Base-by-base conservation (phyloP, 495 filamentous ascomycete genomes). In the Glutinoglossum americanum region DNA sequence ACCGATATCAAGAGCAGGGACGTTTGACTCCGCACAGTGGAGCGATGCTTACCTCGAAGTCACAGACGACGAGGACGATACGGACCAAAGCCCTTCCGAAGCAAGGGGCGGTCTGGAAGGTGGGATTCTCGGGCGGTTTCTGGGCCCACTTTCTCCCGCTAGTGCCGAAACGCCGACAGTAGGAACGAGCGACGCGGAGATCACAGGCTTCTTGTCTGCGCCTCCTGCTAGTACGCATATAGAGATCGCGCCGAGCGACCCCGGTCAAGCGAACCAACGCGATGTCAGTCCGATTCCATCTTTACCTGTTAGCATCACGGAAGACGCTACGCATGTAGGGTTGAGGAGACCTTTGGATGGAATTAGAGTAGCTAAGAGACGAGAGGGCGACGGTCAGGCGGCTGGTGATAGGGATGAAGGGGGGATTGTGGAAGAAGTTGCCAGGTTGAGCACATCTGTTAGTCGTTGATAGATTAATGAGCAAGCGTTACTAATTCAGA, bases 31-130 rank as follows among this genome's bases (percentile, higher is more conserved):
- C n/a, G 54, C 51, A 17, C 48, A 39, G 23, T 59, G 57, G 57
- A 57, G 49, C 27, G 57, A 59, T 11, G 15, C 47, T 6, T 47
- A 59, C 23, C 57, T 53, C 19, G 57, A 59, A 3, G 23, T 19
- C 15, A 59, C 55, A 5, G 49, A 57, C 21, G 57, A 59, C 41
- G 57, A 59, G 3, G 57, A 59, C 10, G 57, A 54, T 11, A 1
- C 30, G 2, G 57, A 58, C 19, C 37, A 13, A 17, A 28, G 23
- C 8, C 19, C 32, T 17, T 7, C 10, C 10, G n/a, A 33, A 15
- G 15, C 28, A 35, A 33, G n/a, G 19, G n/a, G 32, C 15, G 19
- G n/a, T 10, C 37, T 27, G 13, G 35, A 35, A 5, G 44, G 45
- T 56, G 35, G 35, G 3, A 25, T 44, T 11, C 15, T 56, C 30